Evolutionary conservation across 2,329 filamentous ascomycete species (phyloP), one percentile per base, ranked within the genome.

Genomic region (Fusarium lateritium): DNA sequence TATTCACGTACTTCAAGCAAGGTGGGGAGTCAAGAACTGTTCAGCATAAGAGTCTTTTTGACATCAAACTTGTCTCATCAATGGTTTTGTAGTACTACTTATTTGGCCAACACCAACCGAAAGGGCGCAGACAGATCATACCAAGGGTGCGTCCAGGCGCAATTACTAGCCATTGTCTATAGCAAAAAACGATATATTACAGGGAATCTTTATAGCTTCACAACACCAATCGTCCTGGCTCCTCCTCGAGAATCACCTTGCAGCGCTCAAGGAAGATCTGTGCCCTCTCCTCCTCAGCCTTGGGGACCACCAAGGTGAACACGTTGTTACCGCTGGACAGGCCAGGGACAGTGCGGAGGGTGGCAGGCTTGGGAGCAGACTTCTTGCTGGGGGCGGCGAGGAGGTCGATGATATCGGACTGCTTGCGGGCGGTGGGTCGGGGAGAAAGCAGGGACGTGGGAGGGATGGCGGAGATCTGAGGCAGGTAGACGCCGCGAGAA

Each of bases 251-350:
- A 26, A 95, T 90, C 45, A 86, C 82, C 88, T 97, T 98, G 76
- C 98, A 88, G 73, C 93, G 89, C 81, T 95, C 91, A 69, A 99
- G 80, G 82, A 98, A 99, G 13, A 91, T 85, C 75, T 88, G 86
- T 15, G 93, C 96, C 74, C 94, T 86, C 83, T 90, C 88, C 86
- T 94, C 92, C 79, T 99, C 96, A 10, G 88, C 88, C 80, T 88
- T 89, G 39, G 91, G 89, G 21, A 97, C 94, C 28, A 85, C 90
- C 52, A 99, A 83, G 74, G 89, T 95, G 78, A 98, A 97, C 1
- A 94, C 83, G 77, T 97, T 97, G 56, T 88, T 82, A 15, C 90
- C 87, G 5, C 83, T 82, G 8, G 85, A 84, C 14, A 87, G 75
- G 7, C 84, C 83, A 5, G 85, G 82, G 24, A 81, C 76, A 22